A percentile compares a stretch with the other conserved stretches of the same genome.
Evolutionary conservation across 2,329 filamentous ascomycete genomes (phyloP).

Genomic region (Botrytis sinoallii): DNA sequence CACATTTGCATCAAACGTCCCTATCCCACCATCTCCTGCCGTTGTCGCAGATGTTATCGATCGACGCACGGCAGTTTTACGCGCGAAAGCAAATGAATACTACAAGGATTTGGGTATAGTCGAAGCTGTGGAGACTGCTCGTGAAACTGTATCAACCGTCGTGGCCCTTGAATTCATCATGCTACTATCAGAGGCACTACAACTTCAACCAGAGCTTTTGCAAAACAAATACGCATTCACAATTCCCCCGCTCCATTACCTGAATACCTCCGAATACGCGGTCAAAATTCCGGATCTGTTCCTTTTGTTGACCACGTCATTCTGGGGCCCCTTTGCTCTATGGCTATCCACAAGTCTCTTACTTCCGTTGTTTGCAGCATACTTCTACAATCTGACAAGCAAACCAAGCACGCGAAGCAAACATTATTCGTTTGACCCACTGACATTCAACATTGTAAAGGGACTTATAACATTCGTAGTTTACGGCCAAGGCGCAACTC

Average conservation of each 20-base stretch:
- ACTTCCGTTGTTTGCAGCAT: conserved; percentile 69
- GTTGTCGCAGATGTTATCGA: conserved; percentile 75
- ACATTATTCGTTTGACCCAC: conserved; percentile 71
- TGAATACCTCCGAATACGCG: conserved; percentile 56
- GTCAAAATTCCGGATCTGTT: conserved; percentile 79
- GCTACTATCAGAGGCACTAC: conserved; percentile 65
- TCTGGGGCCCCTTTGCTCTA: conserved; percentile 78
- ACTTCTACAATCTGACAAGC: conserved; percentile 84
- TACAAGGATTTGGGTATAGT: conserved; percentile 66
- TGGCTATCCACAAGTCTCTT: conserved; percentile 73
- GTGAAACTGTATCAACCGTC: conserved; percentile 69
- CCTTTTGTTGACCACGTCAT: conserved; percentile 67
- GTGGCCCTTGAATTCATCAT: conserved; percentile 67
- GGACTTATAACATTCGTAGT: conserved; percentile 78
- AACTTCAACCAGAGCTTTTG: conserved; percentile 68
- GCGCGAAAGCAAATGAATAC: conserved; percentile 60
- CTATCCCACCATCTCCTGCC: conserved; percentile 77
- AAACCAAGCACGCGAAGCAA: conserved; percentile 42
- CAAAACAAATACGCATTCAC: conserved; percentile 70
- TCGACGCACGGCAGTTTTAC: conserved; percentile 62
- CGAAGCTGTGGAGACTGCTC: conserved; percentile 62
- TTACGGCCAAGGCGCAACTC: conserved; percentile 64
- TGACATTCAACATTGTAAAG: conserved; percentile 88
- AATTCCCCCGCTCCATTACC: conserved; percentile 57
- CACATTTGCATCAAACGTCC: conserved; percentile 53